Evolutionary conservation across 495 filamentous ascomycete species (phyloP), one percentile per base, ranked within the genome.

Genomic region (Staphylotrichum longicolle): DNA sequence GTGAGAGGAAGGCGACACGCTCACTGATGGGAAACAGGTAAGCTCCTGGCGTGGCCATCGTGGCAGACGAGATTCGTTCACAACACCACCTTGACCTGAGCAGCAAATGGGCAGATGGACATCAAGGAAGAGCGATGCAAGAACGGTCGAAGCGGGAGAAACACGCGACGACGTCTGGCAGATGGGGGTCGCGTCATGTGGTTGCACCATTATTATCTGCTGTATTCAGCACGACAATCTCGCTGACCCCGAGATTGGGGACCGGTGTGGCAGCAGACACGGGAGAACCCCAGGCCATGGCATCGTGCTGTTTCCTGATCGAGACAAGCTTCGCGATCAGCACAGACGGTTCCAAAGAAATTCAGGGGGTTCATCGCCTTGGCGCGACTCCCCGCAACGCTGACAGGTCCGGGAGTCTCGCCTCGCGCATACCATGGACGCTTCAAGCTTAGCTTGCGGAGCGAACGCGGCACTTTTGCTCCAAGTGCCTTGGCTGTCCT

Each of bases 1-100:
- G 60, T 3, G 63, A 60, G 11, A 68, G 33, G 49, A 44, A 49
- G 27, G 63, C 66, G 20, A 59, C 63, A 8, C 60, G 60, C 7
- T 57, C 60, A 15, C 53, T 60, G 42, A 68, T 63, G 39, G 32
- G 32, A 1, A 51, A 51, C 48, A 51, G 6, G 51, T 40, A 37
- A 60, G 39, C 15, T 11, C 11, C 15, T n/a, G 48, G 4, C n/a
- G 48, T 4, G 20, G 30, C 46, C 46, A 48, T 48, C 20, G 7
- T 48, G 20, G 46, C 20, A 3, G 46, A 0, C 30, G 20, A 27
- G 20, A 1, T 27, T 27, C 20, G 1, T 27, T 48, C 20, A 27
- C 45, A 14, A 47, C 45, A 7, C 15, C 15, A 7, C 37, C 37
- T 7, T 39, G 37, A 7, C 37, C 45, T 20, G 45, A 32, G 8